phyloP scores from a whole-genome alignment of 139 green algal species.

The Chlorella sp. region DNA sequence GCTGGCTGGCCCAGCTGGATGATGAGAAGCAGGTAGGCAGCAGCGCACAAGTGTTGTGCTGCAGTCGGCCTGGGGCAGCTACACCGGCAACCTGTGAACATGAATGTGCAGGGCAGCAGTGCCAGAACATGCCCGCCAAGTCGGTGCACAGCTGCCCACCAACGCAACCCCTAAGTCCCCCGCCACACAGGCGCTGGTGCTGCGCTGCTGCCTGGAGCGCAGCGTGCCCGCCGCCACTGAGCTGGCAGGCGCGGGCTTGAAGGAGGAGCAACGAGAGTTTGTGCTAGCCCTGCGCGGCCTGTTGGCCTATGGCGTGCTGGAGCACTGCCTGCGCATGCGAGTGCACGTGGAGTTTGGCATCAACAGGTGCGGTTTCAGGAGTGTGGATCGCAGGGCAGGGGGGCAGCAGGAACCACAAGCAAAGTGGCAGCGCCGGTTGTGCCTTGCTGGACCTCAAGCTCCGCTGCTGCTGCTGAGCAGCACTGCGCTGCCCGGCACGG shows the following conservation, averaged over 20 bases:
- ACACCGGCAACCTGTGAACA: too few relatives aligned
- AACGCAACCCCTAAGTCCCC: too few relatives aligned
- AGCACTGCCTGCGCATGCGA: conserved; percentile 59
- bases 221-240: not conserved
- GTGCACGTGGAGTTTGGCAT: conserved; percentile 56
- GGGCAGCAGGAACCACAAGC: too few relatives aligned
- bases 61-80: too few relatives aligned
- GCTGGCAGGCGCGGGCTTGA: not conserved
- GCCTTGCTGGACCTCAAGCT: too few relatives aligned
- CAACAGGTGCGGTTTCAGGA: conserved; percentile 4
- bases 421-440: too few relatives aligned
- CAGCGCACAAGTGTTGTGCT: too few relatives aligned
- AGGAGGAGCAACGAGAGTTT: conserved; percentile 34
- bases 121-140: too few relatives aligned
- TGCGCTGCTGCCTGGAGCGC: not conserved
- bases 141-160: too few relatives aligned
- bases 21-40: not conserved
- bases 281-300: conserved; percentile 64
- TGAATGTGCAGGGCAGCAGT: too few relatives aligned
- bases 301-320: conserved; percentile 56
- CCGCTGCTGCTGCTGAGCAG: too few relatives aligned
- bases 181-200: not conserved
- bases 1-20: conserved; percentile 38
- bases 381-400: not conserved
- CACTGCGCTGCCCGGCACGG: too few relatives aligned